Evolutionary conservation across 2,329 filamentous ascomycete species (phyloP).

Genomic region (Penicillium sclerotiorum): DNA sequence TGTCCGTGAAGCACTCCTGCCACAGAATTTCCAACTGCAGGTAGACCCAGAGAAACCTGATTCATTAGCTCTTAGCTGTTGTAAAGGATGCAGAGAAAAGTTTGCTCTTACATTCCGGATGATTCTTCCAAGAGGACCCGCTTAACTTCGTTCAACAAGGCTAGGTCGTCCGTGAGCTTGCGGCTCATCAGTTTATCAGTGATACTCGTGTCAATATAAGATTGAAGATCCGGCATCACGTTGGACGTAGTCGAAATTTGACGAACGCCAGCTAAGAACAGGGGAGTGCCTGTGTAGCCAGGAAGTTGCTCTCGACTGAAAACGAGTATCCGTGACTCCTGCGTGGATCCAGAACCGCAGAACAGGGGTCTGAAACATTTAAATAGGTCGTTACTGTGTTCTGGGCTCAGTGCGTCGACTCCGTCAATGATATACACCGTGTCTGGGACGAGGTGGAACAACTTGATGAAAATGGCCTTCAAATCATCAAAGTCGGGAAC

Average conservation of each 20-base stretch:
- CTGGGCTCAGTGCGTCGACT: not conserved
- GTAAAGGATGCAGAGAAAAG: not conserved
- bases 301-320: slow-evolving; percentile 26
- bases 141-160: not conserved
- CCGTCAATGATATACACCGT: not conserved
- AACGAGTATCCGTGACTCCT: slow-evolving; percentile 16
- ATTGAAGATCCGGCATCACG: slow-evolving; percentile 19
- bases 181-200: slow-evolving; percentile 18
- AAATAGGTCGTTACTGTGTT: not conserved
- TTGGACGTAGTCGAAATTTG: slow-evolving; percentile 23
- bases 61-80: slow-evolving; percentile 5
- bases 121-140: not conserved
- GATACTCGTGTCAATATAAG: slow-evolving; percentile 22
- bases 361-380: not conserved
- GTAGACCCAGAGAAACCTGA: slow-evolving; percentile 27
- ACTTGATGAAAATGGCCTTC: not conserved
- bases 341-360: not conserved
- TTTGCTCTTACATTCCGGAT: not conserved
- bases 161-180: slow-evolving; percentile 19
- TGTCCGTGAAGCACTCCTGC: slow-evolving; percentile 23
- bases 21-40: slow-evolving; percentile 27
- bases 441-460: not conserved
- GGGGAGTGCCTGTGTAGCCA: slow-evolving; percentile 20
- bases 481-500: not conserved
- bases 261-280: slow-evolving; percentile 16